These are phyloP conservation scores for Didymella sp. DNA, from an alignment of 2,329 filamentous ascomycete species.

Conservation along the genomic window DNA sequence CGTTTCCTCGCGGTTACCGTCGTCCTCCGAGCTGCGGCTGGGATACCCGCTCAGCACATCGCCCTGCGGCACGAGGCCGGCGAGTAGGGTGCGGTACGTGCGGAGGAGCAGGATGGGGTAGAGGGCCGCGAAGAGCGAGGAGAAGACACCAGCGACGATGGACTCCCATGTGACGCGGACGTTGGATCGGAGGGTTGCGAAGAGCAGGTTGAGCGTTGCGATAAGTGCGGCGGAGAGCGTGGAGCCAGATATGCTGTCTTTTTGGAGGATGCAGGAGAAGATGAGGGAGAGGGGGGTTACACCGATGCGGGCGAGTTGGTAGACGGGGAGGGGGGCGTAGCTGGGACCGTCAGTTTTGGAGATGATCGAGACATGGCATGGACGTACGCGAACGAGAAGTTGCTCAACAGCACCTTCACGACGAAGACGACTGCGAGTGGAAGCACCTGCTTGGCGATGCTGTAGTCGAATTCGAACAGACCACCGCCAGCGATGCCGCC, in stretches of 20 bases:
- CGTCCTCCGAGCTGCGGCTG: constrained; percentile 35
- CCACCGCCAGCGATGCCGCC: constrained; percentile 62
- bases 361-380: background rate
- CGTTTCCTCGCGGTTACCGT: constrained; percentile 54
- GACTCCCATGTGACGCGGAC: constrained; percentile 61
- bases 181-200: constrained; percentile 56
- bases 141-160: constrained; percentile 60
- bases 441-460: constrained; percentile 56
- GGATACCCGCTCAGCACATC: constrained; percentile 54
- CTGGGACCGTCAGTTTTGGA: constrained; percentile 36
- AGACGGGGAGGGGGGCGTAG: constrained; percentile 60
- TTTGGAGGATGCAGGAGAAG: constrained; percentile 56
- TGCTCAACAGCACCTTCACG: constrained; percentile 60
- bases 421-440: constrained; percentile 60
- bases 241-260: constrained; percentile 55
- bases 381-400: constrained; percentile 61
- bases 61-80: constrained; percentile 53
- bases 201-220: constrained; percentile 59
- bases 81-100: constrained; percentile 58
- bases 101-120: constrained; percentile 60
- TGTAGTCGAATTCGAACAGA: constrained; percentile 60
- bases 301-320: constrained; percentile 60
- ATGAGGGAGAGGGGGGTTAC: constrained; percentile 59
- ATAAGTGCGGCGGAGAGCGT: constrained; percentile 60
- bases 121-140: constrained; percentile 59